Conservation (phyloP, 2,329 filamentous ascomycete species). For the Amauroascus niger region DNA sequence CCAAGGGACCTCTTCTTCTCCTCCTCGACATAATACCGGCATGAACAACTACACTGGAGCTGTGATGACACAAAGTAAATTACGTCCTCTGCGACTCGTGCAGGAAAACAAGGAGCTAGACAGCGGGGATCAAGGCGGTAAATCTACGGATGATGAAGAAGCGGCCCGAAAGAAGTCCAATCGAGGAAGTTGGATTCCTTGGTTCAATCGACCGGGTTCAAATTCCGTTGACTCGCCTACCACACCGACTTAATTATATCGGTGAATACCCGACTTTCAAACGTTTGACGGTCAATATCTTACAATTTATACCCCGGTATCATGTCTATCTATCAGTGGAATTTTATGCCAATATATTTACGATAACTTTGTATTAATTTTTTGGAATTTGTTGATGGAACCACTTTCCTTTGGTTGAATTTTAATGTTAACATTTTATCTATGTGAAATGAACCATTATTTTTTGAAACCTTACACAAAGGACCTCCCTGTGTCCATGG, state of each 20-base stretch:
- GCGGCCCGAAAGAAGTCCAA: slow-evolving; percentile 39
- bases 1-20: slow-evolving; percentile 40
- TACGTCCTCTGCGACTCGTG: slow-evolving; percentile 75
- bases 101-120: slow-evolving; percentile 56
- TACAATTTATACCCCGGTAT: slow-evolving; percentile 1
- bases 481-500: background rate
- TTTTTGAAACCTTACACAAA: background rate
- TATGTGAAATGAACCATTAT: slow-evolving; percentile 2
- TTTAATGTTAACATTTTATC: background rate
- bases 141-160: slow-evolving; percentile 35
- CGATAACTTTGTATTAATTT: slow-evolving; percentile 11
- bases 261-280: background rate
- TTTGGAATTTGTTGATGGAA: slow-evolving; percentile 4
- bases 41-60: slow-evolving; percentile 59
- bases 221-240: slow-evolving; percentile 1
- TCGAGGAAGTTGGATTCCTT: slow-evolving; percentile 40
- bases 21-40: slow-evolving; percentile 55
- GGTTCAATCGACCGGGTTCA: slow-evolving; percentile 34
- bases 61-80: slow-evolving; percentile 58
- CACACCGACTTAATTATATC: slow-evolving; percentile 1
- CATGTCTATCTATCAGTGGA: slow-evolving; percentile 2
- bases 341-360: slow-evolving; percentile 5
- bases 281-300: background rate
- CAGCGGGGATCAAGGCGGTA: slow-evolving; percentile 33
- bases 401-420: background rate